Percentiles rank a stretch among this genome's conserved stretches.
phyloP scores from a whole-genome alignment of 1,139 yeast species.

The Zhuliangozyma parablackwelliae region DNA sequence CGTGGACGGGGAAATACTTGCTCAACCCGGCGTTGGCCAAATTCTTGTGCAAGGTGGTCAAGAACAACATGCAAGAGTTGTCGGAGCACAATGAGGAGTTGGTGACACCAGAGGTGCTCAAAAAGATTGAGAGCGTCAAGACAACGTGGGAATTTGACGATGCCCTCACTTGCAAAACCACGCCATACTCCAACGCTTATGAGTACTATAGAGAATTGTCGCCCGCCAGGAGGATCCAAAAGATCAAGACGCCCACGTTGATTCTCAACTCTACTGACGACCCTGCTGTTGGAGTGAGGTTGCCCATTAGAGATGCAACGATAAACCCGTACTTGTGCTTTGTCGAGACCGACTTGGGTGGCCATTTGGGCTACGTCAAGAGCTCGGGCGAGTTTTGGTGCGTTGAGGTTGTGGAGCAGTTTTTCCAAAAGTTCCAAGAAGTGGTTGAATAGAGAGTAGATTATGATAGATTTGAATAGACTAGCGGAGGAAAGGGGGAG shows the following conservation, averaged over 20 bases:
- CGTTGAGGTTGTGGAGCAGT: constrained; percentile 58
- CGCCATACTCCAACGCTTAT: constrained; percentile 65
- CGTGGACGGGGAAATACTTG: constrained; percentile 57
- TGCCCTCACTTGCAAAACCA: constrained; percentile 63
- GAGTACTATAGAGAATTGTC: constrained; percentile 74
- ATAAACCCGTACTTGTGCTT: constrained; percentile 31
- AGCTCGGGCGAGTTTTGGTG: constrained; percentile 69
- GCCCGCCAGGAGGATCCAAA: constrained; percentile 51
- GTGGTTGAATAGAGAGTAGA: constrained; percentile 5
- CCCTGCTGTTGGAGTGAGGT: constrained; percentile 63
- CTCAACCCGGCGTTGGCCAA: constrained; percentile 65
- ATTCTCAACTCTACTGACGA: constrained; percentile 75
- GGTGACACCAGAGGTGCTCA: constrained; percentile 28
- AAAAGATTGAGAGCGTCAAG: constrained; percentile 27
- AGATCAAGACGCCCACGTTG: constrained; percentile 63
- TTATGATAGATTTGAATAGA: no score
- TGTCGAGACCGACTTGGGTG: constrained; percentile 51
- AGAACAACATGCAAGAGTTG: constrained; percentile 57
- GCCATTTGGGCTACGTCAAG: constrained; percentile 58
- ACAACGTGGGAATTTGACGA: constrained; percentile 63
- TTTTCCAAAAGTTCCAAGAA: constrained; percentile 48
- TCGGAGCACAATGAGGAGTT: constrained; percentile 30
- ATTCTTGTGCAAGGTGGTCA: constrained; percentile 59
- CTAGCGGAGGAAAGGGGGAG: no score
- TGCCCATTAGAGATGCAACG: constrained; percentile 25